phyloP scores from a whole-genome alignment of 2,329 filamentous ascomycete genomes.

The Septoria linicola region DNA sequence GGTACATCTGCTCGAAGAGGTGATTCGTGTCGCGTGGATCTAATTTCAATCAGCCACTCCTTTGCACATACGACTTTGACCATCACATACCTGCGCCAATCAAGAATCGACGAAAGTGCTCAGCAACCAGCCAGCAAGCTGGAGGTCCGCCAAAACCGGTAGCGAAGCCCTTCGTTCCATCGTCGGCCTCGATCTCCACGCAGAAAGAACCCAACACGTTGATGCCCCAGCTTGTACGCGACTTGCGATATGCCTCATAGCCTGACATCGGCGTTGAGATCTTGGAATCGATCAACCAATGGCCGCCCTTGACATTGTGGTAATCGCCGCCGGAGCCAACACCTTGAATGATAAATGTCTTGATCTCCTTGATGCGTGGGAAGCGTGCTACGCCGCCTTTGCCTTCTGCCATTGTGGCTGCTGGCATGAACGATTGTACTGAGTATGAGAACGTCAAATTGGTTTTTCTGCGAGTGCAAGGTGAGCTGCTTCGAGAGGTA shows the following conservation, averaged over 20 bases:
- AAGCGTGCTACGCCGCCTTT: conserved; percentile 54
- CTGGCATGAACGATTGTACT: not conserved
- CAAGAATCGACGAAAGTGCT: conserved; percentile 91
- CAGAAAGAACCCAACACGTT: conserved; percentile 92
- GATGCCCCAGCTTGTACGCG: conserved; percentile 90
- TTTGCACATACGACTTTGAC: not conserved
- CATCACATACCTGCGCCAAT: conserved; percentile 64
- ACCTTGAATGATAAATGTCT: conserved; percentile 70
- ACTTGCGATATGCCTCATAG: conserved; percentile 84
- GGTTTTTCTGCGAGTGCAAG: no score
- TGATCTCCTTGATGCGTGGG: conserved; percentile 72
- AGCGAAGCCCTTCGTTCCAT: conserved; percentile 91
- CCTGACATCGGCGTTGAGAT: conserved; percentile 90
- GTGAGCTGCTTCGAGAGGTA: not conserved
- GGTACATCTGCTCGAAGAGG: conserved; percentile 95
- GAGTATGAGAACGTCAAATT: no score
- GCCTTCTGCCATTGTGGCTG: conserved; percentile 29
- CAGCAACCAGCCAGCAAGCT: conserved; percentile 88
- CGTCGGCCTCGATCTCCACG: conserved; percentile 81
- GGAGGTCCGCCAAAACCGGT: conserved; percentile 93
- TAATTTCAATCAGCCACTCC: conserved; percentile 35
- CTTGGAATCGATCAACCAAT: conserved; percentile 85
- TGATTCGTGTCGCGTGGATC: conserved; percentile 90
- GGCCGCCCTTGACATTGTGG: conserved; percentile 76
- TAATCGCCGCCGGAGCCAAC: conserved; percentile 72